phyloP scores from a whole-genome alignment of 805 yeast genomes.

The Candida dendrica region DNA sequence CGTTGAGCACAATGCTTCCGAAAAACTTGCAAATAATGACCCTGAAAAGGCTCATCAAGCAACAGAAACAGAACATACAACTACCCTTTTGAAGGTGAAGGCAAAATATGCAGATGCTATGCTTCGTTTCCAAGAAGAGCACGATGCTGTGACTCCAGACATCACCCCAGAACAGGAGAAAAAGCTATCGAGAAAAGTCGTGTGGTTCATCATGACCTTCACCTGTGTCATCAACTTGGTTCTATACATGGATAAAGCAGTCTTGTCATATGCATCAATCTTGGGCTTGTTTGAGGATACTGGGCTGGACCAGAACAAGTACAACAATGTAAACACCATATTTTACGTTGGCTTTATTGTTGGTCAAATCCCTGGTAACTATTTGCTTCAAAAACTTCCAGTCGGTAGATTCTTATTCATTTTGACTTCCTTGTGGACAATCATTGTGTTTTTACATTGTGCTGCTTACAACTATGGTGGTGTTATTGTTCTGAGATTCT shows the following conservation, averaged over 20 bases:
- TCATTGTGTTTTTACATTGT: constrained; percentile 39
- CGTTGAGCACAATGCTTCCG: no score
- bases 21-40: no score
- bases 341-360: constrained; percentile 44
- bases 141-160: constrained; percentile 27
- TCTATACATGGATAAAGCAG: constrained; percentile 46
- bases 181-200: constrained; percentile 30
- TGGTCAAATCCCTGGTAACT: constrained; percentile 37
- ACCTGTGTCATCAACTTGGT: constrained; percentile 32
- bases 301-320: constrained; percentile 33
- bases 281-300: constrained; percentile 42
- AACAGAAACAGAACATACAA: no score
- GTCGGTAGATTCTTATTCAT: constrained; percentile 31
- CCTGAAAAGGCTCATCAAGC: no score
- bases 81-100: constrained; percentile 3
- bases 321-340: constrained; percentile 41
- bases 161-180: constrained; percentile 36
- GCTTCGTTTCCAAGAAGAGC: constrained; percentile 27
- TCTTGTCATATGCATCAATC: constrained; percentile 40
- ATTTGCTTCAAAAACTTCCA: constrained; percentile 37
- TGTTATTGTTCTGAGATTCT: constrained; percentile 38
- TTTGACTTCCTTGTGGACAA: constrained; percentile 36
- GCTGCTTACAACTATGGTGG: constrained; percentile 39
- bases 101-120: constrained; percentile 35
- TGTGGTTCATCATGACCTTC: constrained; percentile 28